These are phyloP conservation scores for Penicillium sp. DNA, from an alignment of 2,329 filamentous ascomycete genomes.

Conservation along the genomic window DNA sequence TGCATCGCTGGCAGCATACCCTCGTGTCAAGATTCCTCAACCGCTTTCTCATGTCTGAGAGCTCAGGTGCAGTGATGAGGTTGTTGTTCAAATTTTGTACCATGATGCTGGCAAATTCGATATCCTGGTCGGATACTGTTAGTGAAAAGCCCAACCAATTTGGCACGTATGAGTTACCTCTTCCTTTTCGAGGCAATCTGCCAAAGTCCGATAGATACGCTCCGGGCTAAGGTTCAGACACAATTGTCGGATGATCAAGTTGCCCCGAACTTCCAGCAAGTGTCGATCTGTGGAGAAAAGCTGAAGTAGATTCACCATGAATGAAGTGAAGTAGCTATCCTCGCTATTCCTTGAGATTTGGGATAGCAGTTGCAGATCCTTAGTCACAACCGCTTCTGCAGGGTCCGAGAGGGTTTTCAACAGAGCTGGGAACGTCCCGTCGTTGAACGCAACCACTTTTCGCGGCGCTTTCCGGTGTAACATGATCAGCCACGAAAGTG, in stretches of 20 bases:
- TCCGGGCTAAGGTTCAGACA: constrained; percentile 92
- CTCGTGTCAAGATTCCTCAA: constrained; percentile 87
- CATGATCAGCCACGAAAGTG: constrained; percentile 96
- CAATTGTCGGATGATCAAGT: constrained; percentile 92
- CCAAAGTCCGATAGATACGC: constrained; percentile 91
- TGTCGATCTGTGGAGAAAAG: constrained; percentile 93
- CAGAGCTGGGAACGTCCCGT: constrained; percentile 92
- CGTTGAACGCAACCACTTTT: constrained; percentile 93
- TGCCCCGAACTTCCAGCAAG: constrained; percentile 87
- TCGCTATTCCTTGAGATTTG: constrained; percentile 97
- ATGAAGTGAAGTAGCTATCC: constrained; percentile 95
- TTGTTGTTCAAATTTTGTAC: constrained; percentile 99
- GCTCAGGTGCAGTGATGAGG: constrained; percentile 92
- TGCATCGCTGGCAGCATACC: constrained; percentile 44
- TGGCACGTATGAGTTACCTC: constrained; percentile 54
- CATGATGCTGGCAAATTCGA: constrained; percentile 99
- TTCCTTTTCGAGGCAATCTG: constrained; percentile 95
- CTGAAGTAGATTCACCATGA: constrained; percentile 95
- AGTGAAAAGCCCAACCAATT: neutral
- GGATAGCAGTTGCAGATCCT: constrained; percentile 88
- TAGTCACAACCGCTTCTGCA: constrained; percentile 91
- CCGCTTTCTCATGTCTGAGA: constrained; percentile 86
- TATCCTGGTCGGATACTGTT: constrained; percentile 57
- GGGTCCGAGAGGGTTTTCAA: constrained; percentile 96
- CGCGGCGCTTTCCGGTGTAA: constrained; percentile 90